phyloP scores from a whole-genome alignment of 768 basidiomycete species.

The Serendipita vermifera region DNA sequence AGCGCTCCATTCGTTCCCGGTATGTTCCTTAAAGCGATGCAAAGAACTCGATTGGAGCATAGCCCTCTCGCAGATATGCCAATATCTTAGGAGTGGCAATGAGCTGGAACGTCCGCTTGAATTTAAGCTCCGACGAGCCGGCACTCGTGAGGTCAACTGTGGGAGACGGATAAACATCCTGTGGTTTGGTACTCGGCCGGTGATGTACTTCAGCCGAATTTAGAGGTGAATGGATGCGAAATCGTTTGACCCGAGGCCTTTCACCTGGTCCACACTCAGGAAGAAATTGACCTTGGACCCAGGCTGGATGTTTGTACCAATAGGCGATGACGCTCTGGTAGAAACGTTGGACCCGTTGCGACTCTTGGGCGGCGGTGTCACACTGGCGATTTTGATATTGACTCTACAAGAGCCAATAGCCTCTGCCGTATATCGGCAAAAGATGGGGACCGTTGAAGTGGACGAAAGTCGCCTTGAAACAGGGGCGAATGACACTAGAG shows the following conservation, averaged over 20 bases:
- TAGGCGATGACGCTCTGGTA: constrained; percentile 68
- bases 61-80: constrained; percentile 56
- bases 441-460: constrained; percentile 69
- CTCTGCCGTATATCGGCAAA: constrained; percentile 87
- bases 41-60: constrained; percentile 84
- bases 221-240: constrained; percentile 80
- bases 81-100: constrained; percentile 61
- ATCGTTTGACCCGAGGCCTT: constrained; percentile 81
- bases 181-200: constrained; percentile 56
- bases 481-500: constrained; percentile 67
- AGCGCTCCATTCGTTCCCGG: constrained; percentile 75
- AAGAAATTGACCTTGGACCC: constrained; percentile 79
- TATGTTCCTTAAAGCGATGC: constrained; percentile 71
- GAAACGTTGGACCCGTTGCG: constrained; percentile 47
- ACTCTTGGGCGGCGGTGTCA: constrained; percentile 47
- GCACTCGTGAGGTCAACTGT: constrained; percentile 59
- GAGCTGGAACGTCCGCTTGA: constrained; percentile 71
- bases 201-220: constrained; percentile 74
- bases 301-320: constrained; percentile 48
- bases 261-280: constrained; percentile 73
- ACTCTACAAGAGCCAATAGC: constrained; percentile 91
- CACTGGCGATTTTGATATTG: constrained; percentile 66
- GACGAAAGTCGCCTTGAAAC: constrained; percentile 66
- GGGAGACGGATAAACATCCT: constrained; percentile 72
- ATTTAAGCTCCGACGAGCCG: constrained; percentile 65